Base-by-base conservation (phyloP, 192 early-diverging fungal genomes). In the Coemansia sp. region DNA sequence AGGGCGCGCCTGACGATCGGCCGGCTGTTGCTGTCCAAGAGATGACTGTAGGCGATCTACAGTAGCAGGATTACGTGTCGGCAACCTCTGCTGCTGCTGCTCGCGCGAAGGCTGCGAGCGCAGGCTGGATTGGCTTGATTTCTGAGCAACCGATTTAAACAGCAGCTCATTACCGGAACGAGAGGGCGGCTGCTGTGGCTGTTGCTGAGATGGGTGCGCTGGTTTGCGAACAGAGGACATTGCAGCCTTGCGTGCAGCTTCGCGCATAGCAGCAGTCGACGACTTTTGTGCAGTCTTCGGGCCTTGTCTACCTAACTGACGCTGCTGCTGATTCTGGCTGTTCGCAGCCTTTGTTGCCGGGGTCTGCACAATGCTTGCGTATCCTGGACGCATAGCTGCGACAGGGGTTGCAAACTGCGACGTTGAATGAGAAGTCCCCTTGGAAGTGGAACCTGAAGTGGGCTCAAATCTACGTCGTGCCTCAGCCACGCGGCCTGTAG, bases 381-480 rank as follows among this genome's bases (percentile, higher is more conserved):
- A 69, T 1, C 77, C 77, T 0, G 77, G 71, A 0, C 77, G 77
- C 77, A 80, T 80, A 5, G 77, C 68, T 7, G 58, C 71, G 26
- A 80, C 77, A 2, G 77, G 71, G 47, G 56, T 70, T n/a, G 54
- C 34, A 56, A 70, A 71, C 60, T 56, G 52, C 27, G 54, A n/a
- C 23, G 41, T 23, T 38, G 47, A 28, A 49, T 44, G 34, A 16
- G 38, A 3, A 44, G 38, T 44, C 12, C 38, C 38, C 38, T 44
- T 44, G 4, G 38, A 10, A 44, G 38, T 16, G 38, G 38, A 44
- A 14, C 38, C 38, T 44, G 38, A 44, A 44, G 14, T 44, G 12
- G 59, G 52, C 52, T 80, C 77, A 24, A 80, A 80, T 49, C 50
- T 55, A 49, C 70, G 70, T 16, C 77, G 58, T 25, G 68, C 58